These are phyloP conservation scores for Dictyostelium capitatum DNA, from an alignment of 78 protist genomes.

Conservation along the genomic window DNA sequence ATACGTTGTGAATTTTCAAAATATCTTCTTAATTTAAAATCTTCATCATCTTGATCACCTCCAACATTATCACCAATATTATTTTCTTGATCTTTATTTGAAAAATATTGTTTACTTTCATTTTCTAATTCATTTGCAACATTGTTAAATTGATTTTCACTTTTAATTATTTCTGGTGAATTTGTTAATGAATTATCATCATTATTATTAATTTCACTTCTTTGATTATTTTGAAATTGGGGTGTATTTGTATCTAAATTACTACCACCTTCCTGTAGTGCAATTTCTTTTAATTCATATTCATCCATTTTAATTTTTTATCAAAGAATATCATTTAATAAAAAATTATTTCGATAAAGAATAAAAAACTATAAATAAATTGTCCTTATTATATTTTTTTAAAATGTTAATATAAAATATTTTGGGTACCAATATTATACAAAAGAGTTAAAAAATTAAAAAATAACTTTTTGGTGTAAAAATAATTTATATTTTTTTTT, in stretches of 20 bases:
- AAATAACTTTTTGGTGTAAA: no score
- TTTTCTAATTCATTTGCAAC: neutral
- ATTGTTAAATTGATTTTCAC: neutral
- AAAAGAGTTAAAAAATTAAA: no score
- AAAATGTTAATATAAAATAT: no score
- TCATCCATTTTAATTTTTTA: no score
- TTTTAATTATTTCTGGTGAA: neutral
- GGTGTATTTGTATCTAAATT: constrained; percentile 11
- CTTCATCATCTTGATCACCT: constrained; percentile 34
- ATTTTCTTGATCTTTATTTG: neutral
- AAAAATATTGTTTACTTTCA: neutral
- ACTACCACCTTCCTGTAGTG: neutral
- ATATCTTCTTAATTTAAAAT: constrained; percentile 49
- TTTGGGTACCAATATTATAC: no score
- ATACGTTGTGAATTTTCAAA: constrained; percentile 69
- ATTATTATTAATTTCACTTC: no score
- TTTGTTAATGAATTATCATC: neutral
- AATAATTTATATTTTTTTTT: no score
- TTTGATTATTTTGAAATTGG: neutral
- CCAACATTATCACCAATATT: neutral
- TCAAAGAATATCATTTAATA: no score
- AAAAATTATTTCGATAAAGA: no score
- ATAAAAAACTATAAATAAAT: no score
- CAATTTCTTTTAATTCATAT: constrained; percentile 11
- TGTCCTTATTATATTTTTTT: no score